These are phyloP conservation scores for Suillus hirtellus DNA, from an alignment of 768 basidiomycete species.

Conservation along the genomic window DNA sequence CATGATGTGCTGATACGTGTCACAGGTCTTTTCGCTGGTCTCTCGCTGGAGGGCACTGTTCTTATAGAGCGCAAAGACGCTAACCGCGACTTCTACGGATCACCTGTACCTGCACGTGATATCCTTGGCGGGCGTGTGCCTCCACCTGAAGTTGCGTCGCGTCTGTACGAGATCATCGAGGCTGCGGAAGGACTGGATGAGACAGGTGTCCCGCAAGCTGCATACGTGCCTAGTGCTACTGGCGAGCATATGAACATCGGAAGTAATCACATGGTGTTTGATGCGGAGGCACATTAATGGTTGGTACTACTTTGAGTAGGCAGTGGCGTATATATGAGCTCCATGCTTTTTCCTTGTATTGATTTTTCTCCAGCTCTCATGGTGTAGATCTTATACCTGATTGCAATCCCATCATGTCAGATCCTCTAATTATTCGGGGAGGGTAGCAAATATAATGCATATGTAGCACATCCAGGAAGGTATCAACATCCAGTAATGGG, in stretches of 20 bases:
- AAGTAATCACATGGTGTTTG: conserved; percentile 64
- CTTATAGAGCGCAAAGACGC: conserved; percentile 96
- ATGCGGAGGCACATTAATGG: conserved; percentile 54
- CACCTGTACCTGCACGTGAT: conserved; percentile 82
- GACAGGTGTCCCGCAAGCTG: conserved; percentile 68
- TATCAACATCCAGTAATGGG: not conserved
- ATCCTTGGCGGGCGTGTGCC: conserved; percentile 94
- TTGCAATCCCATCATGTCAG: not conserved
- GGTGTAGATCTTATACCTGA: conserved; percentile 3
- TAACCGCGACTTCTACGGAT: conserved; percentile 95
- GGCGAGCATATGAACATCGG: conserved; percentile 58
- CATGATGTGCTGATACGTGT: conserved; percentile 5
- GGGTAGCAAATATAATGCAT: not conserved
- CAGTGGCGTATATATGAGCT: not conserved
- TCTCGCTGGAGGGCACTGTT: conserved; percentile 92
- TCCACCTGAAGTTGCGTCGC: conserved; percentile 93
- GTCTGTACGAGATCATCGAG: conserved; percentile 94
- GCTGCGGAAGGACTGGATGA: conserved; percentile 94
- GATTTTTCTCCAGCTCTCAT: not conserved
- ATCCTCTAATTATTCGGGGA: not conserved
- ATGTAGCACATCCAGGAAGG: not conserved
- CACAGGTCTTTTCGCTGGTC: conserved; percentile 87
- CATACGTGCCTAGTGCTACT: conserved; percentile 72
- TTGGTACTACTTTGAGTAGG: not conserved
- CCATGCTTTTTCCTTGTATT: not conserved